phyloP scores from a whole-genome alignment of 2,329 filamentous ascomycete species.

The Lachnellula arida region DNA sequence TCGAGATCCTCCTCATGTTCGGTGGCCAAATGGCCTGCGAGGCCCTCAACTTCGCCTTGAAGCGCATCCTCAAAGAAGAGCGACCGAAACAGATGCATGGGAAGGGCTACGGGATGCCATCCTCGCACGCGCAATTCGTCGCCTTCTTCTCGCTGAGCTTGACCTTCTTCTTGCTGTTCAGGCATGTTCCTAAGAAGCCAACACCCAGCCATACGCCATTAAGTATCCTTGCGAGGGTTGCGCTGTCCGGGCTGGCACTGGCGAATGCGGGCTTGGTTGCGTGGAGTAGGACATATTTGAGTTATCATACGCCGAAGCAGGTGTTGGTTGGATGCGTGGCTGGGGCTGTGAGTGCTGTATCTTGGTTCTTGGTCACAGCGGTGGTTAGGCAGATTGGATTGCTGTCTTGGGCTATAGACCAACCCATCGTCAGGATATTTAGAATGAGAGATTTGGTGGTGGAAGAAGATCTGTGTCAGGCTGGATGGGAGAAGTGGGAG shows the following conservation, averaged over 20 bases:
- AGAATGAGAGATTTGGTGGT: slow-evolving; percentile 79
- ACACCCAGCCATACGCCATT: slow-evolving; percentile 47
- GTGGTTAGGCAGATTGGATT: slow-evolving; percentile 61
- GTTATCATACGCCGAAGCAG: slow-evolving; percentile 86
- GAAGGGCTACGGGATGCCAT: slow-evolving; percentile 97
- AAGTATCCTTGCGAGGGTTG: slow-evolving; percentile 53
- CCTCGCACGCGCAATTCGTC: slow-evolving; percentile 91
- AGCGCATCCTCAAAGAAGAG: slow-evolving; percentile 89
- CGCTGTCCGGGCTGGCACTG: slow-evolving; percentile 52
- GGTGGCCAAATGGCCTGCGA: slow-evolving; percentile 89
- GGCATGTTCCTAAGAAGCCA: slow-evolving; percentile 58
- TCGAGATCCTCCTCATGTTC: slow-evolving; percentile 86
- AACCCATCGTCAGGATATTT: slow-evolving; percentile 58
- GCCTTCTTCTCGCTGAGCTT: slow-evolving; percentile 86
- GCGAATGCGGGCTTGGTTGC: slow-evolving; percentile 65
- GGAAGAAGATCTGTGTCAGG: slow-evolving; percentile 82
- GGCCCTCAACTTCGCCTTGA: slow-evolving; percentile 81
- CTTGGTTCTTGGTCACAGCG: slow-evolving; percentile 75
- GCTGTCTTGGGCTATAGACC: slow-evolving; percentile 67
- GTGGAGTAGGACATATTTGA: slow-evolving; percentile 81
- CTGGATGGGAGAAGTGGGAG: slow-evolving; percentile 93
- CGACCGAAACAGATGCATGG: slow-evolving; percentile 76
- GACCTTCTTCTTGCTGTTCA: slow-evolving; percentile 75
- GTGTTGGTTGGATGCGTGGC: slow-evolving; percentile 75
- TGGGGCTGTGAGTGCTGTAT: slow-evolving; percentile 64